phyloP scores from a whole-genome alignment of 768 basidiomycete species.

The Hemileccinum rubropunctum region DNA sequence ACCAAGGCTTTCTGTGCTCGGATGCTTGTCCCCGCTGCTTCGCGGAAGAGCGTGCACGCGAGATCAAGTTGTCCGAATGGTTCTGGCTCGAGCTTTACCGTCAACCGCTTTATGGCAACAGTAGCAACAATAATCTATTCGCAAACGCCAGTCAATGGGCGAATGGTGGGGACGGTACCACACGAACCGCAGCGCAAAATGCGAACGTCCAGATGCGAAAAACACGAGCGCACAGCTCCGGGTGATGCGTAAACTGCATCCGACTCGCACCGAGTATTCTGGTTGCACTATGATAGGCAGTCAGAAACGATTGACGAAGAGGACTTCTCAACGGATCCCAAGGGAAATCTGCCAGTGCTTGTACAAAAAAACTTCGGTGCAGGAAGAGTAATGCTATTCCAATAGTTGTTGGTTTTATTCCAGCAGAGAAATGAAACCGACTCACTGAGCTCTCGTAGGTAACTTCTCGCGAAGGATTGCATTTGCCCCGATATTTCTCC shows the following conservation, averaged over 20 bases:
- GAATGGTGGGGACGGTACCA: neutral
- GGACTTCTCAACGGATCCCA: constrained; percentile 46
- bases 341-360: constrained; percentile 49
- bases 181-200: constrained; percentile 52
- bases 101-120: constrained; percentile 45
- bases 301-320: constrained; percentile 48
- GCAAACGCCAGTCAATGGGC: neutral
- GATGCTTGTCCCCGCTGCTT: constrained; percentile 43
- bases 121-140: constrained; percentile 52
- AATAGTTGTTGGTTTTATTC: neutral
- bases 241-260: constrained; percentile 42
- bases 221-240: constrained; percentile 46
- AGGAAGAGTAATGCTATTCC: constrained; percentile 49
- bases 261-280: constrained; percentile 42
- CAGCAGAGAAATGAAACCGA: neutral
- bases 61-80: constrained; percentile 46
- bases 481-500: constrained; percentile 40
- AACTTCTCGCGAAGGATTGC: constrained; percentile 40
- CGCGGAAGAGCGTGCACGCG: constrained; percentile 44
- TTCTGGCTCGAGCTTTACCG: constrained; percentile 43
- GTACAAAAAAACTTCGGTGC: constrained; percentile 57
- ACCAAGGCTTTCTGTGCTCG: constrained; percentile 53
- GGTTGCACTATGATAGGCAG: constrained; percentile 51
- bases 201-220: constrained; percentile 60
- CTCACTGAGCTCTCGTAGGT: constrained; percentile 46